These are phyloP conservation scores for Scedosporium boydii DNA, from an alignment of 2,329 filamentous ascomycete genomes.

Conservation along the genomic window DNA sequence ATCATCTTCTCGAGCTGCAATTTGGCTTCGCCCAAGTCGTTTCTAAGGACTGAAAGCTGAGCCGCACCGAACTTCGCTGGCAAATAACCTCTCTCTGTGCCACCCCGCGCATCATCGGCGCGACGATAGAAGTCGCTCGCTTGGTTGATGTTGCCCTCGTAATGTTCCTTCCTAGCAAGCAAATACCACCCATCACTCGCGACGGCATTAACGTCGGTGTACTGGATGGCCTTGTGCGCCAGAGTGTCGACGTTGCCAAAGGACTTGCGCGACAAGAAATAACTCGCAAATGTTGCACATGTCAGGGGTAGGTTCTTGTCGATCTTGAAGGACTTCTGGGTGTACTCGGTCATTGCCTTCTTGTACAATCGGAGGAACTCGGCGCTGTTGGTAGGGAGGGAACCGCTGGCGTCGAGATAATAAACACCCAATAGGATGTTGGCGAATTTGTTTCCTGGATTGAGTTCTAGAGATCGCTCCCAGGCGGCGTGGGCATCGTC, in stretches of 20 bases:
- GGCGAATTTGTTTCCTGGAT: constrained; percentile 75
- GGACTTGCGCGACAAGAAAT: constrained; percentile 77
- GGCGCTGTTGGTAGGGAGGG: constrained; percentile 72
- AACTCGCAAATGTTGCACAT: constrained; percentile 81
- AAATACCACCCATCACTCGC: constrained; percentile 98
- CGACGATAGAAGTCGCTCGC: constrained; percentile 82
- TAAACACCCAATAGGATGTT: constrained; percentile 85
- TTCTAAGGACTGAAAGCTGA: constrained; percentile 76
- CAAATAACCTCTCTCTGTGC: constrained; percentile 80
- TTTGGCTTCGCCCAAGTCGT: constrained; percentile 85
- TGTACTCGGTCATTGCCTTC: constrained; percentile 89
- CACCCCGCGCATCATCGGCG: constrained; percentile 85
- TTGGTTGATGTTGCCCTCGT: constrained; percentile 61
- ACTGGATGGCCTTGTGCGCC: constrained; percentile 86
- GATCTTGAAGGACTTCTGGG: constrained; percentile 84
- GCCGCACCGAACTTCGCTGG: constrained; percentile 92
- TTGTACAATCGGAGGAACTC: constrained; percentile 81
- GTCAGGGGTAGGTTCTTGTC: constrained; percentile 87
- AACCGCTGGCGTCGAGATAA: constrained; percentile 78
- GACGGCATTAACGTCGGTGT: constrained; percentile 91
- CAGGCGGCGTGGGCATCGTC: constrained; percentile 85
- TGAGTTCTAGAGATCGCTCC: constrained; percentile 71
- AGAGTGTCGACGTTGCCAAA: constrained; percentile 76
- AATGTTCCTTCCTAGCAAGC: constrained; percentile 84
- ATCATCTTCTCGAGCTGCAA: constrained; percentile 90